Base-by-base conservation (phyloP, 768 basidiomycete genomes). In the Boletellus ananiceps region DNA sequence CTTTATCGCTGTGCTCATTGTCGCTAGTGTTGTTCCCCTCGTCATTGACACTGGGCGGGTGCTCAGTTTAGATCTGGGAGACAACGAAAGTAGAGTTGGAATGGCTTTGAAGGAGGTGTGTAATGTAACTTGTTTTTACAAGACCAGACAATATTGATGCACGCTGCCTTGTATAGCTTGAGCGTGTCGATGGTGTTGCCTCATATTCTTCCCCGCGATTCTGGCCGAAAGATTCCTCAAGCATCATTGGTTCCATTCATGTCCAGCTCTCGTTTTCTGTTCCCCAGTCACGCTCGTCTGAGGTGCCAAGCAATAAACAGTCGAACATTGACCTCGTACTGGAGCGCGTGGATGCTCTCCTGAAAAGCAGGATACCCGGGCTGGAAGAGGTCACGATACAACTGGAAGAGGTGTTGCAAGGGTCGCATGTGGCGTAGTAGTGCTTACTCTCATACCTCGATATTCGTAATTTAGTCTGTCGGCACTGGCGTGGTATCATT, bases 1-100 rank as follows among this genome's bases (percentile, higher is more conserved):
- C 25, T 95, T 99, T 68, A 99, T 99, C 56, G 96, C 96, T 5
- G 70, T 90, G 8, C 72, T 99, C 56, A 99, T 99, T 58, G 91
- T 92, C 18, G 94, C 91, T 5, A 95, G 93, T 63, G 96, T 99
- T 16, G 76, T 95, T 19, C 96, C 96, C 11, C 82, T 99, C 35
- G 93, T 99, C 18, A 79, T 95, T 55, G 96, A 98, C 66, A 91
- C 90, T 0, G 96, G 91, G 2, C 84, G 81, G 57, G 82, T 98
- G 9, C 78, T 99, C 37, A 82, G 86, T 49, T 71, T 99, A 37
- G 96, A 97, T 61, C 73, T 97, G 21, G 85, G 82, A n/a, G 75
- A 80, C 44, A 75, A 77, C 21, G 78, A 81, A 43, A 62, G 60
- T 9, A 70, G 61, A 36, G 83, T 90, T 44, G 72, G 80, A 44